Base-by-base conservation (phyloP, 2,329 filamentous ascomycete genomes). In the Diaporthe amygdali region DNA sequence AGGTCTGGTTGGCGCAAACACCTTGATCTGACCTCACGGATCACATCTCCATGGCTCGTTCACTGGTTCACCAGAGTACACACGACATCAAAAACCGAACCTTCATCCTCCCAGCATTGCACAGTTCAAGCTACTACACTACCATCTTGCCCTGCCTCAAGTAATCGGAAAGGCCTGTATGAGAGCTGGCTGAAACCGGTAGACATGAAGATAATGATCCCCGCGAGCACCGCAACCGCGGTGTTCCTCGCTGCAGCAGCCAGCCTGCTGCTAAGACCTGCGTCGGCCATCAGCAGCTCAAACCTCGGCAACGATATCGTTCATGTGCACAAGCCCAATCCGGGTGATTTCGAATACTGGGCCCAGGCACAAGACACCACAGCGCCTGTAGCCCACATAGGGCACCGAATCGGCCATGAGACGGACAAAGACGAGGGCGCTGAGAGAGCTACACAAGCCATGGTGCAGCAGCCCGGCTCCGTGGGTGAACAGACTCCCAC, bases 231-330 rank as follows among this genome's bases (percentile, higher is more conserved):
- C 5, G 37, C 37, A 39, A 39, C 37, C 41, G 22, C 54, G 22
- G 52, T 47, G 17, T 14, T 55, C 27, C 27, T 61, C 46, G 37
- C 44, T 25, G 52, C 22, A 3, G 39, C 52, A 44, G 54, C 46
- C 64, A 47, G 64, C 64, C 69, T 68, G 44, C 12, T 71, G 54
- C 54, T 69, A 22, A 32, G 37, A 25, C 69, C 51, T 25, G 51
- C 44, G 20, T 54, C 47, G 52, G 54, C 69, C 46, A 41, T 20
- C 27, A 15, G n/a, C 25, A 30, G 12, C 22, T 30, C 56, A 44
- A 30, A 32, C 15, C 20, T 37, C n/a, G 37, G 15, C 27, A 15
- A 30, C 37, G 32, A 63, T 10, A 39, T 44, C 22, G 14, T 30
- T 22, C 66, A n/a, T 20, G 7, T 9, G 27, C 47, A 34, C 22